phyloP scores from a whole-genome alignment of 495 filamentous ascomycete genomes.

The Mycothermus thermophilus region DNA sequence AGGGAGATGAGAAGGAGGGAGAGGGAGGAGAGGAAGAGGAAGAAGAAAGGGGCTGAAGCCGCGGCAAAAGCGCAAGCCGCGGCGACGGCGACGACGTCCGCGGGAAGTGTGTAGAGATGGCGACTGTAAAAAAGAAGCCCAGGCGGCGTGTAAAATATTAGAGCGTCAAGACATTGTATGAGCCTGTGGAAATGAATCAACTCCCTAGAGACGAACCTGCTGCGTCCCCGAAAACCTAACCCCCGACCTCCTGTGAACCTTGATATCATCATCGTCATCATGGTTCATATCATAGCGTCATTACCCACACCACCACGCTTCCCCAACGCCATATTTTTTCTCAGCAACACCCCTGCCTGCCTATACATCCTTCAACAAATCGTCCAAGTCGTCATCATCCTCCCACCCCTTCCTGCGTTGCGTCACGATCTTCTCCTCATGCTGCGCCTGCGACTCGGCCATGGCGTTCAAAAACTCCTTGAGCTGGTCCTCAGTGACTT shows the following conservation, averaged over 20 bases:
- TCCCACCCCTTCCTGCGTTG: conserved; percentile 68
- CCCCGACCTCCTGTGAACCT: no score
- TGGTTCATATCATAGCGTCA: background rate
- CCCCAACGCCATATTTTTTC: background rate
- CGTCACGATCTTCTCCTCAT: conserved; percentile 76
- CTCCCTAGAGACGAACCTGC: no score
- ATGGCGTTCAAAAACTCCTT: conserved; percentile 80
- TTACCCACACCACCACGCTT: background rate
- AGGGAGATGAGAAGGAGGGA: conserved; percentile 60
- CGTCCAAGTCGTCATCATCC: conserved; percentile 71
- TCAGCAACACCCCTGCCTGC: background rate
- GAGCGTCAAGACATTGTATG: background rate
- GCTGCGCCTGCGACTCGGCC: conserved; percentile 52
- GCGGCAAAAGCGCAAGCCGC: background rate
- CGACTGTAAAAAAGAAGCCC: background rate
- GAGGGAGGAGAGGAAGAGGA: conserved; percentile 51
- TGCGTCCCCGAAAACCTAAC: no score
- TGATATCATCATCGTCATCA: background rate
- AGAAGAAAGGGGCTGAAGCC: conserved; percentile 36
- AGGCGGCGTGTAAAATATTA: background rate
- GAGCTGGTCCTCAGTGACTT: conserved; percentile 85
- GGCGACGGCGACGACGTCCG: background rate
- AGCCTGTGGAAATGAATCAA: no score
- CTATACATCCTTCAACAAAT: conserved; percentile 20
- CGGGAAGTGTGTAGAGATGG: background rate